Conservation (phyloP, 306 rosid species). For the Medicago lupulina region DNA sequence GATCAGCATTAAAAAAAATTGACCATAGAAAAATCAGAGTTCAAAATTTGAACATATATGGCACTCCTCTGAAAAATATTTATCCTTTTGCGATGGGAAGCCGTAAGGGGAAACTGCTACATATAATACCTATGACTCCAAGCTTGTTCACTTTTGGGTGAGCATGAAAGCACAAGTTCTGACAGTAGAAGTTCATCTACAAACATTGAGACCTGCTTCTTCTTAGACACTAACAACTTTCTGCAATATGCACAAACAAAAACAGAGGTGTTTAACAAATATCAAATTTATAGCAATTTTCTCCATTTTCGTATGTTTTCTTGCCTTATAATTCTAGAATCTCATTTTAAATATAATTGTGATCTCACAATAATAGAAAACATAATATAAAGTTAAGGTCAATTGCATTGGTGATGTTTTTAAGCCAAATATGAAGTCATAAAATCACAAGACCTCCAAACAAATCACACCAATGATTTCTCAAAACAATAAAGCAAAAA, state of each 20-base stretch:
- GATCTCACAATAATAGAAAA: constrained; percentile 13
- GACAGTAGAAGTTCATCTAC: constrained; percentile 76
- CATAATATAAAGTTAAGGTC: background rate
- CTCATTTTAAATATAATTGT: constrained; percentile 24
- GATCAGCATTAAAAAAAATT: constrained; percentile 9
- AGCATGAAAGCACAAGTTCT: constrained; percentile 75
- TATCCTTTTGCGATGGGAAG: constrained; percentile 34
- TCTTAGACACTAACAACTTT: constrained; percentile 63
- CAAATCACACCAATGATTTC: constrained; percentile 4
- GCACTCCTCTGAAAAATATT: constrained; percentile 29
- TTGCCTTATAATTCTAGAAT: constrained; percentile 12
- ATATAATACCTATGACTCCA: constrained; percentile 82
- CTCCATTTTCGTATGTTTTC: constrained; percentile 5
- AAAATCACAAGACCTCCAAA: constrained; percentile 9
- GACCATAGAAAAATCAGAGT: background rate
- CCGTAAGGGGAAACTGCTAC: constrained; percentile 36
- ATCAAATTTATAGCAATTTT: constrained; percentile 1
- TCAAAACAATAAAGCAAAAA: background rate
- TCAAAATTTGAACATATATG: constrained; percentile 10
- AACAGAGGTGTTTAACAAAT: constrained; percentile 30
- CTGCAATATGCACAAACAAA: constrained; percentile 49
- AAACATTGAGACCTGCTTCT: constrained; percentile 45
- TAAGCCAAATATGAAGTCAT: background rate
- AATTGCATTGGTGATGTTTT: background rate
- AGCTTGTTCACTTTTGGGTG: constrained; percentile 88